Base-by-base conservation (phyloP, 805 yeast species). In the Kuraishia hungarica region DNA sequence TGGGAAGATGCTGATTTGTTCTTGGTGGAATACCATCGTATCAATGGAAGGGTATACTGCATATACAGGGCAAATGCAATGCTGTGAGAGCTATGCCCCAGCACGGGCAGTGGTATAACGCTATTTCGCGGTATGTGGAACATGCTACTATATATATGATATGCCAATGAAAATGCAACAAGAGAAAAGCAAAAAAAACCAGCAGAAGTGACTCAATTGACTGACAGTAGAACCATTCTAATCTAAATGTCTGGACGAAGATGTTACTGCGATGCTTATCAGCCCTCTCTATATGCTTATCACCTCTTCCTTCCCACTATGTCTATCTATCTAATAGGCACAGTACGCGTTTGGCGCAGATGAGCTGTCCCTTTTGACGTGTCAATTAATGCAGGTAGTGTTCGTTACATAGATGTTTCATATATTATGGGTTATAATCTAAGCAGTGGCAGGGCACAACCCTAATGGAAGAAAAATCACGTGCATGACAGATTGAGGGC, bases 1-100 rank as follows among this genome's bases (percentile, higher is more conserved):
- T 72, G 72, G 1, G 91, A 86, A 1, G 91, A 83, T 19, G 75
- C 62, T 1, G 81, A 71, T 56, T 17, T 35, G 49, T 47, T 47
- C 22, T 22, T 47, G 21, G 49, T 21, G 49, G 49, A 5, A 22
- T 47, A 47, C 22, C 3, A 13, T n/a, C 49, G 6, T 22, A 22
- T 22, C 3, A n/a, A 5, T 10, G 24, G 22, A 22, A 22, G 21
- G n/a, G 21, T 11, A 47, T 22, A 47, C 21, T 7, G 21, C 13
- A 3, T 13, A 19, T 20, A 47, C 21, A 20, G 24, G 15, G 49
- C 24, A 21, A n/a, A n/a, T n/a, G 49, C 43, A 35, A 35, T 28
- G 43, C 43, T 35, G 43, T 10, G 43, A 13, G 43, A 35, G n/a
- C 43, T 17, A 26, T 10, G 29, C 43, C 17, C 11, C 43, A 17